Conservation (phyloP, 371 early-diverging fungal genomes). For the Circinella minor region DNA sequence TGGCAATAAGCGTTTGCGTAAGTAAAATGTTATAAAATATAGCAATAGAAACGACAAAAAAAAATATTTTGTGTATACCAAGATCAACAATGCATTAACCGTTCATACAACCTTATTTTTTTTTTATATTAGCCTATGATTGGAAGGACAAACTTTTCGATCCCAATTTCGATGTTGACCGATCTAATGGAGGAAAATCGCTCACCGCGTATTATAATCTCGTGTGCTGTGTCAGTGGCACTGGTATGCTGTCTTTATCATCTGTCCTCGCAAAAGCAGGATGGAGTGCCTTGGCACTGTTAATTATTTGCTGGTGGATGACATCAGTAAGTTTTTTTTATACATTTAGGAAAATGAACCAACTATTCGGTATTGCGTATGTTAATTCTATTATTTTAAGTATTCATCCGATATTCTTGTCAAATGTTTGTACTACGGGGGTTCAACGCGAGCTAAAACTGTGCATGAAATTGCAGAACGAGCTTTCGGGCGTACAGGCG, state of each 20-base stretch:
- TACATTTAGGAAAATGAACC: background rate
- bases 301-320: constrained; percentile 75
- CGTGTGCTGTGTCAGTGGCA: constrained; percentile 80
- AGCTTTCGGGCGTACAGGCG: constrained; percentile 26
- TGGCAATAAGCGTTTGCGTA: too few species aligned
- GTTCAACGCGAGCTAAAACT: background rate
- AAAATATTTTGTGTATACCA: background rate
- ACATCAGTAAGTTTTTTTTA: constrained; percentile 53
- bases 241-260: constrained; percentile 82
- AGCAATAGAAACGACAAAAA: too few species aligned
- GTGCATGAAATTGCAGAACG: constrained; percentile 16
- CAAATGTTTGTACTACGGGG: constrained; percentile 9
- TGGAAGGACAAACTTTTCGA: constrained; percentile 3
- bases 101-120: background rate
- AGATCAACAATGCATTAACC: too few species aligned
- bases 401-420: constrained; percentile 31
- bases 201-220: constrained; percentile 63
- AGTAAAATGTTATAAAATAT: too few species aligned
- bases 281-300: constrained; percentile 75
- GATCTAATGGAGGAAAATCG: constrained; percentile 22
- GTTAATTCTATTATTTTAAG: background rate
- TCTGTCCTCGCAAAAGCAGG: constrained; percentile 57
- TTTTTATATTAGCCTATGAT: background rate
- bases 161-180: constrained; percentile 13
- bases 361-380: too few species aligned